Conservation (phyloP, 78 protist species). For the Andalucia godoyi region DNA sequence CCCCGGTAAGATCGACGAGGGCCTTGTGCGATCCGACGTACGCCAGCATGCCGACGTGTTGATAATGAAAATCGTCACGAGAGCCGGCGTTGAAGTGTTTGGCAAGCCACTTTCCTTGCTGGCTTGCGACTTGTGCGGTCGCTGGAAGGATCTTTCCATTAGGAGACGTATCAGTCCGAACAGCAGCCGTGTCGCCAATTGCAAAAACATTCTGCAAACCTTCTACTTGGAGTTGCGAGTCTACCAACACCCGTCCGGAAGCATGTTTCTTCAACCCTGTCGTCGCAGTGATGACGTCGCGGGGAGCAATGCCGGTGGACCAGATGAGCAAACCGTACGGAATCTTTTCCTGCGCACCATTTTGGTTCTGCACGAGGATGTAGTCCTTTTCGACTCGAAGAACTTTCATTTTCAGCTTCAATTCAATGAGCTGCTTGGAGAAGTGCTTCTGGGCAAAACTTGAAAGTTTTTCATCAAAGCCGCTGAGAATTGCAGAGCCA, state of each 20-base stretch:
- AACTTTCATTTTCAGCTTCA: too few relatives aligned
- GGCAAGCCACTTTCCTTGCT: slow-evolving; percentile 41
- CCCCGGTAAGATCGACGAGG: slow-evolving; percentile 3
- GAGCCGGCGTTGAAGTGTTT: too few relatives aligned
- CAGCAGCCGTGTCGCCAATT: slow-evolving; percentile 50
- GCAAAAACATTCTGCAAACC: slow-evolving; percentile 16
- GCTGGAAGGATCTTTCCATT: slow-evolving; percentile 42
- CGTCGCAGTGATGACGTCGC: too few relatives aligned
- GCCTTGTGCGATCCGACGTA: slow-evolving; percentile 41
- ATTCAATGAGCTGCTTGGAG: too few relatives aligned
- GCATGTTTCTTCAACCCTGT: background rate
- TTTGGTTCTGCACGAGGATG: slow-evolving; percentile 9
- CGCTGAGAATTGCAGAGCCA: background rate
- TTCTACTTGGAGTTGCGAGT: background rate
- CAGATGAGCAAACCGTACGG: slow-evolving; percentile 56
- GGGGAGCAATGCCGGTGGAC: slow-evolving; percentile 48
- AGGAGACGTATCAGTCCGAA: background rate
- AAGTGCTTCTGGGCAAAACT: too few relatives aligned
- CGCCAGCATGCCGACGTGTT: slow-evolving; percentile 48
- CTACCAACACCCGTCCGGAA: background rate
- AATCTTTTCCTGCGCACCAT: background rate
- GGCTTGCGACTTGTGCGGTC: slow-evolving; percentile 56
- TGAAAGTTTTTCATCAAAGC: background rate
- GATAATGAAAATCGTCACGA: slow-evolving; percentile 12
- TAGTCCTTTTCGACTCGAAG: background rate